Percentiles rank a stretch among this genome's conserved stretches.
Conservation (phyloP, 768 basidiomycete genomes). For the Hygrophoropsis aurantiaca region DNA sequence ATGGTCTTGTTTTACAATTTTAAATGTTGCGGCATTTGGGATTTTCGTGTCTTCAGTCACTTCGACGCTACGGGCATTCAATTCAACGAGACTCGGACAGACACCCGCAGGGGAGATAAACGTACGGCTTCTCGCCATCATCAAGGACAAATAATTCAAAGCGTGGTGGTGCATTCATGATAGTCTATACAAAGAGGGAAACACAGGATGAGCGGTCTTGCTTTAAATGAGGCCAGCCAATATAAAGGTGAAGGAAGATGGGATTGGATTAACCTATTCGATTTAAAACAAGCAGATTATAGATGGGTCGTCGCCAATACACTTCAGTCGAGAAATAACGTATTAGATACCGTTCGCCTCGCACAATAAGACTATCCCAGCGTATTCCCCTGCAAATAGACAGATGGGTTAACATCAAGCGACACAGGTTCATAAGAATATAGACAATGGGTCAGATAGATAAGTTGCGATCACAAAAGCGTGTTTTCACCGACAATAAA, state of each 20-base stretch:
- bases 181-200: conserved; percentile 2
- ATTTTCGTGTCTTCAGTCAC: conserved; percentile 96
- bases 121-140: conserved; percentile 92
- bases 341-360: conserved; percentile 1
- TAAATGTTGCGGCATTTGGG: conserved; percentile 94
- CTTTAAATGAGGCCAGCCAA: not conserved
- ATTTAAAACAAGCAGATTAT: too few species aligned
- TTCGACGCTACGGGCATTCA: conserved; percentile 63
- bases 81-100: conserved; percentile 6
- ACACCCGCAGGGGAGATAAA: conserved; percentile 19
- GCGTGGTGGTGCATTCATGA: conserved; percentile 93
- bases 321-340: too few species aligned
- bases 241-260: too few species aligned
- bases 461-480: conserved; percentile 49
- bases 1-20: conserved; percentile 95
- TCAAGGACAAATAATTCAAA: conserved; percentile 90
- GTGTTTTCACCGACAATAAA: conserved; percentile 73
- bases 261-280: conserved; percentile 2
- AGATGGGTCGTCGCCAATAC: too few species aligned
- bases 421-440: not conserved
- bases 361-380: too few species aligned
- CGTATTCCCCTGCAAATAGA: too few species aligned
- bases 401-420: too few species aligned
- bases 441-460: conserved; percentile 42
- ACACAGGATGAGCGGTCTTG: not conserved